phyloP scores from a whole-genome alignment of 202 grass and related monocot genomes.

The Setaria italica region DNA sequence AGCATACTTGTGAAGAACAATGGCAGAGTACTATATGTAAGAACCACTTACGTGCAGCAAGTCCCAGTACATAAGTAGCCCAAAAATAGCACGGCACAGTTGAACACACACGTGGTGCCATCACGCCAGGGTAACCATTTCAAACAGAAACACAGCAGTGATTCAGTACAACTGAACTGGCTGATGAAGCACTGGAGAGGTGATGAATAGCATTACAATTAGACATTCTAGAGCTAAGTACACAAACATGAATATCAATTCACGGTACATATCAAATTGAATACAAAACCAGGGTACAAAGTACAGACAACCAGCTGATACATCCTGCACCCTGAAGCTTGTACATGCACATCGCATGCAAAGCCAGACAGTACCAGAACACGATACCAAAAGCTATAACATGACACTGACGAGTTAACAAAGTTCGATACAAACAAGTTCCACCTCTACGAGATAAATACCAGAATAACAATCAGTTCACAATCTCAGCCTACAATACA shows the following conservation, averaged over 20 bases:
- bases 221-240: background rate
- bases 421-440: background rate
- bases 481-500: conserved; percentile 29
- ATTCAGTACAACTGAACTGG: background rate
- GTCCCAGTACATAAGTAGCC: background rate
- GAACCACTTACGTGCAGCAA: background rate
- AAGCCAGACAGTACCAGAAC: background rate
- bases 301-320: background rate
- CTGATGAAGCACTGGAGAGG: background rate
- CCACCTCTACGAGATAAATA: background rate
- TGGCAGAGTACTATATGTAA: background rate
- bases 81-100: background rate
- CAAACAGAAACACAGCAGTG: background rate
- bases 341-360: background rate
- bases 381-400: background rate
- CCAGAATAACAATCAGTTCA: background rate
- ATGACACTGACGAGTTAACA: background rate
- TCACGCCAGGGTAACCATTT: background rate
- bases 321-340: background rate
- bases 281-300: background rate
- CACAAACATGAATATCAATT: background rate
- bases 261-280: background rate
- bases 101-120: background rate
- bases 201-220: background rate
- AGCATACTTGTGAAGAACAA: too few species aligned